Conservation (phyloP, 352 stramenopile genomes). For the Plasmopara halstedii region DNA sequence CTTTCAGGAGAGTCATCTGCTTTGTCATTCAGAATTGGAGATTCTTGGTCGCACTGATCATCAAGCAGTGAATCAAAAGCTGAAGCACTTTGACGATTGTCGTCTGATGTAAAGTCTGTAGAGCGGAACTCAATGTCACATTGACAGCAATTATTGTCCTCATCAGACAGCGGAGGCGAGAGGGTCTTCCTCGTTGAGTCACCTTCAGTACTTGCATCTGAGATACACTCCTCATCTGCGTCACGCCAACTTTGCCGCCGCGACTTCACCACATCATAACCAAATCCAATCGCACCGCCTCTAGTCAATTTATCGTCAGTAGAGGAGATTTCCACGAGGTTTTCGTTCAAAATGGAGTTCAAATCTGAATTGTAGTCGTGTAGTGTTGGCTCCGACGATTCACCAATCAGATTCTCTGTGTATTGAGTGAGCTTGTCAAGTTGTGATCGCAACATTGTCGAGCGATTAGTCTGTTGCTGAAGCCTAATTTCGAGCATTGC, state of each 20-base stretch:
- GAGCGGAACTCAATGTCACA: constrained; percentile 22
- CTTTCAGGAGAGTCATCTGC: constrained; percentile 13
- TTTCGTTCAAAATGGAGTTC: constrained; percentile 39
- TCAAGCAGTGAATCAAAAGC: constrained; percentile 22
- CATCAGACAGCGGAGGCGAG: constrained; percentile 14
- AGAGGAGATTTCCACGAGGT: constrained; percentile 34
- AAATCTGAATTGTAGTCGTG: constrained; percentile 44
- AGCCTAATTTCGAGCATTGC: constrained; percentile 55
- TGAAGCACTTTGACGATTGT: constrained; percentile 6
- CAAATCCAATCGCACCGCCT: constrained; percentile 32
- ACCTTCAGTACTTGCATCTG: constrained; percentile 42
- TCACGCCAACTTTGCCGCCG: constrained; percentile 22
- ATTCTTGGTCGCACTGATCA: constrained; percentile 28
- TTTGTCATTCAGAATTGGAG: constrained; percentile 12
- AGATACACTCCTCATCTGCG: constrained; percentile 53
- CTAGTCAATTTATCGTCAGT: constrained; percentile 29
- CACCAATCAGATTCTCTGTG: constrained; percentile 52
- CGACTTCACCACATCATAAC: constrained; percentile 34
- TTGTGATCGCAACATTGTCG: constrained; percentile 53
- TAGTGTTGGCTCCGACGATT: constrained; percentile 42
- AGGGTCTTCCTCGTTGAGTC: constrained; percentile 28
- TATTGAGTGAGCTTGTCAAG: constrained; percentile 69
- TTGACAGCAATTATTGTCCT: constrained; percentile 26
- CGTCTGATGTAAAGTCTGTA: constrained; percentile 17
- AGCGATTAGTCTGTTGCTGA: constrained; percentile 54